phyloP scores from a whole-genome alignment of 2,329 filamentous ascomycete species.

The Penicillium rolfsii region DNA sequence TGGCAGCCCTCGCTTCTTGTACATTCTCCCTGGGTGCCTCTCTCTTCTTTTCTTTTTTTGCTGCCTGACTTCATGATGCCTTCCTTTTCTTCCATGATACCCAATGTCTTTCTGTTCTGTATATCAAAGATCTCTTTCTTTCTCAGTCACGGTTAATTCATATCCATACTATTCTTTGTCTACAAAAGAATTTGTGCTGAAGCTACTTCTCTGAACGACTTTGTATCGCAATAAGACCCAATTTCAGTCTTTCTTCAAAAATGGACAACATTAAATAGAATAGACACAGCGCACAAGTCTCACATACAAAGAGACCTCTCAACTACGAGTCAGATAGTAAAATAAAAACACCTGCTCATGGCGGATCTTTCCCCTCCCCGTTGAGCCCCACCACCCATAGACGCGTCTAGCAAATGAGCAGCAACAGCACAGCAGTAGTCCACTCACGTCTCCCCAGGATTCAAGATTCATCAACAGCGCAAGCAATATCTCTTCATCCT shows the following conservation, averaged over 20 bases:
- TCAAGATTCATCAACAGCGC: neutral
- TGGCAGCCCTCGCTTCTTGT: slow-evolving; percentile 12
- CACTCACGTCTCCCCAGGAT: slow-evolving; percentile 1
- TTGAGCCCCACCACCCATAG: slow-evolving; percentile 11
- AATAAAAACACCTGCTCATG: neutral
- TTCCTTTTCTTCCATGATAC: slow-evolving; percentile 25
- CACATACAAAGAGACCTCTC: neutral
- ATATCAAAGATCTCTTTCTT: slow-evolving; percentile 1
- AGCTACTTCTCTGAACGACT: neutral
- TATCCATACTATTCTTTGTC: neutral
- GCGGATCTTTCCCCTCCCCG: neutral
- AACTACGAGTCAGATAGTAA: too few species aligned
- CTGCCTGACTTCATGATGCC: neutral
- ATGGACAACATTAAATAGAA: neutral
- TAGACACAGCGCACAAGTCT: neutral
- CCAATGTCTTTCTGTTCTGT: slow-evolving; percentile 18
- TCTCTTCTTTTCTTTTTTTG: slow-evolving; percentile 9
- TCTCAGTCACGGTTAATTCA: slow-evolving; percentile 9
- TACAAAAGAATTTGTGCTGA: neutral
- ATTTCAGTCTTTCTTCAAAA: neutral
- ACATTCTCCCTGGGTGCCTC: slow-evolving; percentile 8
- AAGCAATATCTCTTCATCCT: neutral
- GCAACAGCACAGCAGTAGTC: neutral
- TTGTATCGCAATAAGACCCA: neutral
- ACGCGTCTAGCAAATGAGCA: slow-evolving; percentile 13